Conservation (phyloP, 495 filamentous ascomycete genomes). For the Xylaria sp. region DNA sequence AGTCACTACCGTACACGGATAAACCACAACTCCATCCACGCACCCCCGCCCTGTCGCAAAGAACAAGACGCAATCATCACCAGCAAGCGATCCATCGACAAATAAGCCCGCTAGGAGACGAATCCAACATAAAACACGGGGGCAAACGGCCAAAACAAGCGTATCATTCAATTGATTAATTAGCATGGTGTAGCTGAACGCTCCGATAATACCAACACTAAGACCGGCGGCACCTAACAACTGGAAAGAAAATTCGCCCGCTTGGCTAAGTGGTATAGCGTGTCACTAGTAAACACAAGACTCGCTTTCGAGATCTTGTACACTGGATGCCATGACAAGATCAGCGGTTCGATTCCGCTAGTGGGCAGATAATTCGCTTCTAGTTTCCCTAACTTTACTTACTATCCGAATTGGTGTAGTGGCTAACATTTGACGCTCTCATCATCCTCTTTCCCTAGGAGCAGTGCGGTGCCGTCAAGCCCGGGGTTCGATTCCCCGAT, state of each 20-base stretch:
- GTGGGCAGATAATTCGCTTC: slow-evolving; percentile 7
- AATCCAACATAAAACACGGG: not conserved
- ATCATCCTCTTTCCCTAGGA: slow-evolving; percentile 5
- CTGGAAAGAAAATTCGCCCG: slow-evolving; percentile 10
- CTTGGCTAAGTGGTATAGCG: slow-evolving; percentile 26
- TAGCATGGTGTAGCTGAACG: not conserved
- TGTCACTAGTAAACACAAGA: slow-evolving; percentile 18
- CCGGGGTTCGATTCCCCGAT: slow-evolving; percentile 49
- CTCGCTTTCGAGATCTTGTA: not conserved
- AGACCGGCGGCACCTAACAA: not conserved
- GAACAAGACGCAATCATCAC: not conserved
- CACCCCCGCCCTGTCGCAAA: not conserved
- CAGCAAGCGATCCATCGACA: not conserved
- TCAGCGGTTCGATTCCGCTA: slow-evolving; percentile 25
- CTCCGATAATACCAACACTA: not conserved
- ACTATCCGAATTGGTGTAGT: slow-evolving; percentile 48
- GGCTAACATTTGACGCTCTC: slow-evolving; percentile 48
- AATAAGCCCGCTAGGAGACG: not conserved
- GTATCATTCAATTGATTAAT: not conserved
- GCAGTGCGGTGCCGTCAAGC: slow-evolving; percentile 35
- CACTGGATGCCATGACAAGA: slow-evolving; percentile 20
- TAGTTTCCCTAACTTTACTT: too few species aligned
- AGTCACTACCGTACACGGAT: not conserved
- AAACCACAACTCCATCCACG: not conserved
- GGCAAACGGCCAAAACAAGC: not conserved